Conservation (phyloP, 352 stramenopile genomes). For the Phytophthora podocarpi region DNA sequence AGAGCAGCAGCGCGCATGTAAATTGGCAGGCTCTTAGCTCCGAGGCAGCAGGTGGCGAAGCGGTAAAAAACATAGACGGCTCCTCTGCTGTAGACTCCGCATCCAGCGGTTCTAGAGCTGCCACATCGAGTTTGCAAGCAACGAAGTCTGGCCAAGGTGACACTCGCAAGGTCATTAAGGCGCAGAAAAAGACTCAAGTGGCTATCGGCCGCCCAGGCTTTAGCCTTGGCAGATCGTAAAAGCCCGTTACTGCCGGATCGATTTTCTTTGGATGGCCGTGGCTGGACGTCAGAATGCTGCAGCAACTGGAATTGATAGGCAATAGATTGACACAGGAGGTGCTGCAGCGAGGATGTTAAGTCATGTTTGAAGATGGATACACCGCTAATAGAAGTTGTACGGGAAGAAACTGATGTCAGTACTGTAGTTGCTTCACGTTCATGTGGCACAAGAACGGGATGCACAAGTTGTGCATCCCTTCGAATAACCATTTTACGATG, state of each 20-base stretch:
- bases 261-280: too few relatives aligned
- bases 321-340: conserved; percentile 4
- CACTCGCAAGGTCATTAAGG: conserved; percentile 51
- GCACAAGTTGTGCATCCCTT: too few relatives aligned
- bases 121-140: not conserved
- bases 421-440: too few relatives aligned
- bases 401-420: too few relatives aligned
- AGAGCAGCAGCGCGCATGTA: conserved; percentile 83
- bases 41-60: not conserved
- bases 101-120: conserved; percentile 1
- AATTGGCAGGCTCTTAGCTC: conserved; percentile 50
- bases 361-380: not conserved
- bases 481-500: too few relatives aligned
- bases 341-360: not conserved
- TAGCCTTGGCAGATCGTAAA: conserved; percentile 75
- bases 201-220: conserved; percentile 82
- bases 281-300: too few relatives aligned
- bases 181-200: conserved; percentile 78
- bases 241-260: too few relatives aligned
- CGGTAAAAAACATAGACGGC: conserved; percentile 1
- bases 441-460: too few relatives aligned
- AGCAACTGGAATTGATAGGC: not conserved
- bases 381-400: too few relatives aligned
- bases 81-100: not conserved
- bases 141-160: conserved; percentile 50